Conservation (phyloP, 2,329 filamentous ascomycete species). For the Diaporthe eres region DNA sequence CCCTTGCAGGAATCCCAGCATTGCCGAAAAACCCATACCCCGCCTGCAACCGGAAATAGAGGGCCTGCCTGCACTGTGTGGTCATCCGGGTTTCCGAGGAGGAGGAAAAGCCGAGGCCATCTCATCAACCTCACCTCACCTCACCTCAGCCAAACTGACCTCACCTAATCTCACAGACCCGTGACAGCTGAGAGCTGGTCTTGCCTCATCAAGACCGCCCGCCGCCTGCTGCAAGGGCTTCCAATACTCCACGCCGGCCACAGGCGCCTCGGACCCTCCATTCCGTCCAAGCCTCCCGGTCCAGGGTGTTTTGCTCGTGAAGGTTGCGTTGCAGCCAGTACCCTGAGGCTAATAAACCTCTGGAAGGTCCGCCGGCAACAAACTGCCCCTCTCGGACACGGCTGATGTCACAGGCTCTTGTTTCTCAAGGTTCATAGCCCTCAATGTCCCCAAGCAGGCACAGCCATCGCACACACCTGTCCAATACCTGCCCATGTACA, state of each 20-base stretch:
- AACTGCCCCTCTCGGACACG: neutral
- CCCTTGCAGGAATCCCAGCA: slow-evolving; percentile 24
- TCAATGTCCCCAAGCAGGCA: slow-evolving; percentile 6
- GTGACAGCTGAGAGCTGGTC: neutral
- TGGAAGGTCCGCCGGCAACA: slow-evolving; percentile 11
- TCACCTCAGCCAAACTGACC: slow-evolving; percentile 1
- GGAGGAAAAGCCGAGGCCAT: neutral
- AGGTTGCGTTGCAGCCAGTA: slow-evolving; percentile 22
- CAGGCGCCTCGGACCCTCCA: slow-evolving; percentile 18
- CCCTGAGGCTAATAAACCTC: slow-evolving; percentile 17
- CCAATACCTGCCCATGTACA: neutral
- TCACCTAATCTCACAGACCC: neutral
- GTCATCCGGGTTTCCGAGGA: slow-evolving; percentile 28
- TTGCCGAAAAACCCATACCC: slow-evolving; percentile 20
- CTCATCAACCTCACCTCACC: slow-evolving; percentile 7
- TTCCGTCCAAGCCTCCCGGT: slow-evolving; percentile 15
- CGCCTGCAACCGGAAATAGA: slow-evolving; percentile 27
- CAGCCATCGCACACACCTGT: neutral
- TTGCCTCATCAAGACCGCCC: slow-evolving; percentile 1
- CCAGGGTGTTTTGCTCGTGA: neutral
- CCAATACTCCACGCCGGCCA: neutral
- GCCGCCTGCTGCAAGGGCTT: neutral
- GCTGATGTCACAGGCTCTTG: neutral
- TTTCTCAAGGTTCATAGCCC: neutral
- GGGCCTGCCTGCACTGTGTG: neutral